Evolutionary conservation across 2,329 filamentous ascomycete genomes (phyloP).

Genomic region (Penicillium verrucosum): DNA sequence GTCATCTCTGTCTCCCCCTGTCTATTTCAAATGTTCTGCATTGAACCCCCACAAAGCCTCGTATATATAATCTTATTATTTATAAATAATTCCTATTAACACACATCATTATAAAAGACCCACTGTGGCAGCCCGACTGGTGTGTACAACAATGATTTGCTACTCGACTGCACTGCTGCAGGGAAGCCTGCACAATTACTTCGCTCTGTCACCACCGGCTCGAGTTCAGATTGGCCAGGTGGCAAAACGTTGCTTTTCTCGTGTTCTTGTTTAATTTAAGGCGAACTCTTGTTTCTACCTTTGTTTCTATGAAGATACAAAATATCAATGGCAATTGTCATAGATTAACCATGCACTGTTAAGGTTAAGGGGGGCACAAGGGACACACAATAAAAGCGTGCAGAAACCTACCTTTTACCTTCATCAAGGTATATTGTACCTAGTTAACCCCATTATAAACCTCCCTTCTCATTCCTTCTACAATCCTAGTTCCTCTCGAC

Average conservation of each 20-base stretch:
- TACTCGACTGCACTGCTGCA: conserved; percentile 14
- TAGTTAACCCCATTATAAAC: not conserved
- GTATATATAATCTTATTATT: not conserved
- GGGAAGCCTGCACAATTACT: conserved; percentile 18
- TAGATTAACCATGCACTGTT: not conserved
- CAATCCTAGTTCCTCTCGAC: not conserved
- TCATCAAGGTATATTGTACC: not conserved
- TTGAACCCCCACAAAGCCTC: not conserved
- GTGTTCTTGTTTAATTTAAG: not conserved
- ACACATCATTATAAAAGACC: conserved; percentile 20
- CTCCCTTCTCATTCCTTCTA: not conserved
- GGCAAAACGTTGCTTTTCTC: not conserved
- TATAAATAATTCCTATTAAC: conserved; percentile 5
- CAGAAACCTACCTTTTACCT: not conserved
- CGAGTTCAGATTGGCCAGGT: conserved; percentile 18
- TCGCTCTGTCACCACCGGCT: conserved; percentile 13
- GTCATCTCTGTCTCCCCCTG: not conserved
- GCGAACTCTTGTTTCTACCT: not conserved
- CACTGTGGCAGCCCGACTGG: conserved; percentile 20
- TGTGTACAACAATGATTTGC: conserved; percentile 29
- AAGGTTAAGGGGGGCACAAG: not conserved
- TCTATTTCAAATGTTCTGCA: conserved; percentile 1
- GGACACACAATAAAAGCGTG: not conserved
- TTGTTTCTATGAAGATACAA: not conserved
- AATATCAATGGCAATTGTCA: not conserved